Base-by-base conservation (phyloP, 2,329 filamentous ascomycete species). In the Apiospora rasikravindrae region DNA sequence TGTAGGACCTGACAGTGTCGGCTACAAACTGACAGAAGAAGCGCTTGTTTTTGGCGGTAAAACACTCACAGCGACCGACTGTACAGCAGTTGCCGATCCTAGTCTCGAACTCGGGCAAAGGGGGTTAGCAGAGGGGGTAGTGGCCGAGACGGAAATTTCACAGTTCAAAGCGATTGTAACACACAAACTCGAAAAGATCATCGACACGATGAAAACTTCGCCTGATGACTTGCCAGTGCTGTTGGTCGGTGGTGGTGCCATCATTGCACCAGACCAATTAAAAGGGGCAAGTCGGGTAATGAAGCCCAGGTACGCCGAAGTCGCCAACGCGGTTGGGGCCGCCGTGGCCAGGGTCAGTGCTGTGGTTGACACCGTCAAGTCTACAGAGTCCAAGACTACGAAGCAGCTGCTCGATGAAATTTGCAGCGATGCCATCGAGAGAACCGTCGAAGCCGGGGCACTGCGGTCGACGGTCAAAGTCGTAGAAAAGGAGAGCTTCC, bases 321-420 rank as follows among this genome's bases (percentile, higher is more conserved):
- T 92, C 1, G 90, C 90, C 11, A 92, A 92, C 76, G 90, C 90
- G 0, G 89, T 92, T 13, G 90, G 90, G 1, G 90, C 90, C 11
- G 90, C 90, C 0, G 90, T 89, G 72, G 88, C 89, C 1, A 82
- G 88, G 51, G 88, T 92, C 2, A 90, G 87, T 72, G 86, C 86
- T 1, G 84, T 87, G 0, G 82, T 88, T 13, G 87, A 89, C 72
- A 85, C 84, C 0, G 83, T 88, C 33, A 84, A 86, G 71, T 86
- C 84, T 0, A 88, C 86, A 0, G 86, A 85, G 70, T 78, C 78
- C 0, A 82, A 81, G 73, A 79, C 83, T 5, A 79, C 79, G 0
- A 74, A 80, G n/a, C 78, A 84, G 47, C 74, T 84, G 0, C 76
- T 85, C 0, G 79, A 82, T 5, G 81, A 83, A 61, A 81, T 85